phyloP scores from a whole-genome alignment of 495 filamentous ascomycete species.

The Talaromyces thailandensis region DNA sequence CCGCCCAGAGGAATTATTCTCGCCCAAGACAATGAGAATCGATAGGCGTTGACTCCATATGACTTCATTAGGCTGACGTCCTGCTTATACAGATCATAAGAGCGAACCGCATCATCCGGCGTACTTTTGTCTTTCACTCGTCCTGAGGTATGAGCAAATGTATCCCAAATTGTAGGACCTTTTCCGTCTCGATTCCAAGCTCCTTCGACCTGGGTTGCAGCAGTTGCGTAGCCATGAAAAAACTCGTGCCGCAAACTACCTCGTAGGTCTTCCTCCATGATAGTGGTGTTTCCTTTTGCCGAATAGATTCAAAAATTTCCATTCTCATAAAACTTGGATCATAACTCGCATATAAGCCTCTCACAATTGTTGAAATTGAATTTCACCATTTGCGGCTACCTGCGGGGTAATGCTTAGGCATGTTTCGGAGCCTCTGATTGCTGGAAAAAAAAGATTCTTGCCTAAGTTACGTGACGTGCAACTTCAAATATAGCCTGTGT shows the following conservation, averaged over 20 bases:
- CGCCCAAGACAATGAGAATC: slow-evolving; percentile 66
- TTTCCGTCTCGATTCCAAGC: slow-evolving; percentile 56
- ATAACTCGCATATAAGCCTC: neutral
- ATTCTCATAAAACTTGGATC: neutral
- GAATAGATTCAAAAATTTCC: neutral
- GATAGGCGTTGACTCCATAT: slow-evolving; percentile 54
- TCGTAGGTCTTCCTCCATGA: slow-evolving; percentile 15
- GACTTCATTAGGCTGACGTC: slow-evolving; percentile 65
- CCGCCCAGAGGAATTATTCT: slow-evolving; percentile 51
- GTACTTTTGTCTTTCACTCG: slow-evolving; percentile 61
- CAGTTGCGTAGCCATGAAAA: slow-evolving; percentile 28
- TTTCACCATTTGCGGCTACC: neutral
- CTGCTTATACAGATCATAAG: slow-evolving; percentile 59
- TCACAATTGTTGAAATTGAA: neutral
- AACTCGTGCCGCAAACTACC: slow-evolving; percentile 22
- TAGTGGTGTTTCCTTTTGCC: neutral
- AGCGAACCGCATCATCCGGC: slow-evolving; percentile 58
- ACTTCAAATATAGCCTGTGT: neutral
- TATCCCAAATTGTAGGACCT: slow-evolving; percentile 65
- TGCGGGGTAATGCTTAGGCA: neutral
- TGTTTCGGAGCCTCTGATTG: neutral
- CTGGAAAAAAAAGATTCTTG: neutral
- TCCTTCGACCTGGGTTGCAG: slow-evolving; percentile 57
- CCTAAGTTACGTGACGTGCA: neutral
- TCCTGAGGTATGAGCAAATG: slow-evolving; percentile 56